Evolutionary conservation across 2,329 filamentous ascomycete genomes (phyloP), one percentile per base, ranked within the genome.

Genomic region (Malbranchea cinnamomea): DNA sequence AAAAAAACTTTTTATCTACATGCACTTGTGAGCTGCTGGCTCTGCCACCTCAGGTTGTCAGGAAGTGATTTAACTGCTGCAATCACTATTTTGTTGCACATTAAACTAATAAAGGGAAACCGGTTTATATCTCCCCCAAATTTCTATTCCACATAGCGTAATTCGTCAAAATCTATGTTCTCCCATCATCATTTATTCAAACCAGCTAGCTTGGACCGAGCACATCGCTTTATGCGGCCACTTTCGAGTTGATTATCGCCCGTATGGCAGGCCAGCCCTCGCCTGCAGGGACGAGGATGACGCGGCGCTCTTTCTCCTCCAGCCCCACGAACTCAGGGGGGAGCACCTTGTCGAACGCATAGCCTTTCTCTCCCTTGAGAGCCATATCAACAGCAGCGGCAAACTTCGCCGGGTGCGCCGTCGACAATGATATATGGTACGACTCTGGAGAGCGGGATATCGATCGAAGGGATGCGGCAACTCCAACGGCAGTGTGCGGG

Each of bases 321-420:
- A 95, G 59, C 0, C 80, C 87, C 19, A 78, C 59, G 48, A 94
- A 89, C 57, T 94, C 81, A 34, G 68, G 53, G 0, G 87, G 87
- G 32, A 91, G 64, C 1, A 95, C 78, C 38, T 77, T 70, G 23
- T 71, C 63, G 49, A 93, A 93, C 43, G 72, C 67, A 45, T 91
- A 94, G 1, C 67, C 74, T n/a, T 67, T 53, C 48, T 80, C 66
- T 6, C 68, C 68, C 39, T 73, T 68, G 36, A 95, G 62, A 0
- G 87, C 84, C 27, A 78, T 53, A 43, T 85, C 78, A 2, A 98
- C 87, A 0, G 85, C 85, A 18, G 72, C 71, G 0, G 78, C 74
- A 48, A 98, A 98, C 56, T 98, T 98, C 37, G 87, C 89, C 0
- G 89, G 87, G 55, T 98, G 89, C 2, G 89, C 89, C 2, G 89